Base-by-base conservation (phyloP, 495 filamentous ascomycete genomes). In the Melanomma pulvis-pyrius region DNA sequence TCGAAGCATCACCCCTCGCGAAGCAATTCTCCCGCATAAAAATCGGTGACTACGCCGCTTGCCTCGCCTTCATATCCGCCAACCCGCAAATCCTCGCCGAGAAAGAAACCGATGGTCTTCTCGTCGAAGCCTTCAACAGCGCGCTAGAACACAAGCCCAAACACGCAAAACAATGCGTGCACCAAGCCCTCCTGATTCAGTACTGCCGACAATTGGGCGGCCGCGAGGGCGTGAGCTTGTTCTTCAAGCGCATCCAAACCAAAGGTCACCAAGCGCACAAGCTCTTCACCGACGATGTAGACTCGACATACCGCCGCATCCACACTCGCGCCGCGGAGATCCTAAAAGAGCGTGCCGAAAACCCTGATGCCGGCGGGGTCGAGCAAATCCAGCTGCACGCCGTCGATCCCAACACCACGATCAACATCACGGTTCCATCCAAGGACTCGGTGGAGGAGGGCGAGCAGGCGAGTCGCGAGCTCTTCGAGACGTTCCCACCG, bases 331-430 rank as follows among this genome's bases (percentile, higher is more conserved):
- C 90, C 0, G 84, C 86, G n/a, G 90, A 96, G 76, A 88, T 97
- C 60, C 82, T 84, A 46, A 82, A 88, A 64, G 80, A 86, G 75
- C 85, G 86, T 1, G 85, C 87, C 19, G 86, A 86, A 55, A 86
- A 82, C 34, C 86, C 86, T 15, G 84, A 81, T 12, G 71, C 68
- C 2, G 84, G 79, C 32, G 90, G 88, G 11, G 90, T 96, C n/a
- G 93, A 98, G 80, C 93, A 97, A 74, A 98, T 98, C 71, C 94
- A 98, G 78, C 82, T 98, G 24, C 94, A 98, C 74, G 93, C 94
- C 17, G 92, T 98, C 24, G 92, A 98, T 71, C 93, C 93, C 13
- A 90, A 90, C 61, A 97, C 94, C 1, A 87, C 88, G 54, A 98
- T 98, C 73, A 92, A 90, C 77, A 97, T 98, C 78, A 84, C 78